Evolutionary conservation across 768 basidiomycete genomes (phyloP).

Genomic region (Naganishia randhawae): DNA sequence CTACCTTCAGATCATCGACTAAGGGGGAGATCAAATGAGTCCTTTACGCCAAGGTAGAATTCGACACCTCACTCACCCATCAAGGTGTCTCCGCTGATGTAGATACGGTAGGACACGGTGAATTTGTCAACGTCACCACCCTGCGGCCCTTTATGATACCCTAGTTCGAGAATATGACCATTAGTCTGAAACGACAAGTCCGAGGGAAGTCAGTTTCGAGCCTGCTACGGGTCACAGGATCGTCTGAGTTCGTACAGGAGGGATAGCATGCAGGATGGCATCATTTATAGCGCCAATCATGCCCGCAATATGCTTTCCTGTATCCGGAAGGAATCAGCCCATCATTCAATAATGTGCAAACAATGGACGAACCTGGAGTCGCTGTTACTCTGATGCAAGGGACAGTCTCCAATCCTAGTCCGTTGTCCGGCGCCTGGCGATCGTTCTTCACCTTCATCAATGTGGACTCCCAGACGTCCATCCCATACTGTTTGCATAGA

Average conservation of each 20-base stretch:
- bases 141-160: slow-evolving; percentile 21
- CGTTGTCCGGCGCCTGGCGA: background rate
- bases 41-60: background rate
- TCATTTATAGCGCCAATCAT: slow-evolving; percentile 39
- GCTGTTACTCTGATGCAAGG: slow-evolving; percentile 38
- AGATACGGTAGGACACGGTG: slow-evolving; percentile 41
- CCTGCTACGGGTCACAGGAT: background rate
- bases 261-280: slow-evolving; percentile 40
- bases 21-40: background rate
- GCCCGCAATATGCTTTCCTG: slow-evolving; percentile 49
- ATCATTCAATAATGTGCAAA: background rate
- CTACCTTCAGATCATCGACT: slow-evolving; percentile 47
- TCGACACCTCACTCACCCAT: slow-evolving; percentile 28
- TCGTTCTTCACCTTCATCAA: slow-evolving; percentile 28
- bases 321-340: background rate
- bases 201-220: background rate
- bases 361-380: slow-evolving; percentile 27
- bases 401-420: background rate
- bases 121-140: slow-evolving; percentile 25
- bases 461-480: slow-evolving; percentile 39
- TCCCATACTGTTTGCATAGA: slow-evolving; percentile 28
- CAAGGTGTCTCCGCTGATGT: slow-evolving; percentile 50
- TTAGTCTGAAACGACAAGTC: slow-evolving; percentile 17
- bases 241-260: slow-evolving; percentile 21
- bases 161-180: slow-evolving; percentile 27